Percentiles rank a stretch among this genome's conserved stretches.
These are phyloP conservation scores for Globisporangium iwayamae DNA, from an alignment of 352 stramenopile genomes.

Conservation along the genomic window DNA sequence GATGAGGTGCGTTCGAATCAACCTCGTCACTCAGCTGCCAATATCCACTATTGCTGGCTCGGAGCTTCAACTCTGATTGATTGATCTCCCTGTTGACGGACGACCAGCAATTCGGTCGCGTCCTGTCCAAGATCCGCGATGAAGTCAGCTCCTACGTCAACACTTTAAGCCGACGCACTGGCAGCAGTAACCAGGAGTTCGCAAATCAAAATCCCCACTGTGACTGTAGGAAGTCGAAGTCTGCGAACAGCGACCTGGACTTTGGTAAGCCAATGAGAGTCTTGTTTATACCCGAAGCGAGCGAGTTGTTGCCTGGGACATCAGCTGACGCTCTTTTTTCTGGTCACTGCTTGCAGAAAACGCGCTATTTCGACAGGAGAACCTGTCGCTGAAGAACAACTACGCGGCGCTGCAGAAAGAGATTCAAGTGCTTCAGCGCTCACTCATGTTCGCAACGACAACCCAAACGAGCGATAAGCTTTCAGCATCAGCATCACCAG, in stretches of 20 bases:
- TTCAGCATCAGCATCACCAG: background rate
- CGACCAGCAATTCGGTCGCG: conserved; percentile 40
- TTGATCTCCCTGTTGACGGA: background rate
- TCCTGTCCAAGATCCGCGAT: conserved; percentile 57
- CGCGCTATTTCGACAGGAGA: conserved; percentile 48
- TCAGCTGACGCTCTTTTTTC: too few relatives aligned
- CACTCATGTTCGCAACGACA: conserved; percentile 18
- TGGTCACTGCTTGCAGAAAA: conserved; percentile 26
- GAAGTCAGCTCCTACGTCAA: conserved; percentile 58
- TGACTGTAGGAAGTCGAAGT: background rate
- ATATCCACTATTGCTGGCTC: background rate
- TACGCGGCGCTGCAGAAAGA: conserved; percentile 47
- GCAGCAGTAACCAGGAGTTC: background rate
- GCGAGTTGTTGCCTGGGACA: too few relatives aligned
- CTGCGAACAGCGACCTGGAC: conserved; percentile 15
- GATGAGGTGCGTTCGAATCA: conserved; percentile 38
- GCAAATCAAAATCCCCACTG: background rate
- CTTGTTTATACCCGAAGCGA: too few relatives aligned
- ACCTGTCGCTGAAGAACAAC: conserved; percentile 45
- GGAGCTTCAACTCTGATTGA: background rate
- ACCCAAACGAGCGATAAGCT: background rate
- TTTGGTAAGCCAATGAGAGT: conserved; percentile 13
- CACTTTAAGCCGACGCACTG: conserved; percentile 14
- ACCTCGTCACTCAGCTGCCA: too few relatives aligned
- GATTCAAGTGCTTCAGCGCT: conserved; percentile 41